Evolutionary conservation across 495 filamentous ascomycete genomes (phyloP).

Genomic region (Penicillium angulare): DNA sequence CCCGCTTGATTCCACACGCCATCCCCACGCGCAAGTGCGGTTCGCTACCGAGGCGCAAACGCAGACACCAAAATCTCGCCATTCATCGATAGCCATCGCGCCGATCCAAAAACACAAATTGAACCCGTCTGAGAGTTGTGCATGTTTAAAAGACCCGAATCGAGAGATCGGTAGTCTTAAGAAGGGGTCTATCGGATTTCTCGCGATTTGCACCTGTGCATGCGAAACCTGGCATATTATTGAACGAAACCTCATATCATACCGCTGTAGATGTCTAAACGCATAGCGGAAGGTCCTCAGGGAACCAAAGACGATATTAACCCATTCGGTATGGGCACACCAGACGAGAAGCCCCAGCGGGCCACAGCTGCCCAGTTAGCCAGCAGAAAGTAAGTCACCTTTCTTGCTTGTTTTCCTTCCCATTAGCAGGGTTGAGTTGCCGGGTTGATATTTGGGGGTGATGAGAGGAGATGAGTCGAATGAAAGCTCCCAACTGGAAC

Average conservation of each 20-base stretch:
- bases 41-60: not conserved
- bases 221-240: conserved; percentile 1
- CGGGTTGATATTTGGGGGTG: no score
- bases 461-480: no score
- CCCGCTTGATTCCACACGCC: not conserved
- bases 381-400: conserved; percentile 47
- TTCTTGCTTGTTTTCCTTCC: no score
- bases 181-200: conserved; percentile 3
- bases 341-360: conserved; percentile 46
- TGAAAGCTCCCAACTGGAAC: no score
- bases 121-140: no score
- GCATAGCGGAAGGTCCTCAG: conserved; percentile 35
- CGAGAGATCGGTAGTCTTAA: not conserved
- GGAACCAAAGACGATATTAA: conserved; percentile 30
- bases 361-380: conserved; percentile 54
- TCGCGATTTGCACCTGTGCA: not conserved
- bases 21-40: not conserved
- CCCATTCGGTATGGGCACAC: conserved; percentile 42
- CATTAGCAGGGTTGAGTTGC: no score
- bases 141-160: not conserved
- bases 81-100: not conserved
- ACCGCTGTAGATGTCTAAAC: conserved; percentile 38
- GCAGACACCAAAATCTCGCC: not conserved
- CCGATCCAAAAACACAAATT: not conserved
- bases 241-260: not conserved